Conservation (phyloP, 495 filamentous ascomycete genomes). For the Rostrohypoxylon terebratum region DNA sequence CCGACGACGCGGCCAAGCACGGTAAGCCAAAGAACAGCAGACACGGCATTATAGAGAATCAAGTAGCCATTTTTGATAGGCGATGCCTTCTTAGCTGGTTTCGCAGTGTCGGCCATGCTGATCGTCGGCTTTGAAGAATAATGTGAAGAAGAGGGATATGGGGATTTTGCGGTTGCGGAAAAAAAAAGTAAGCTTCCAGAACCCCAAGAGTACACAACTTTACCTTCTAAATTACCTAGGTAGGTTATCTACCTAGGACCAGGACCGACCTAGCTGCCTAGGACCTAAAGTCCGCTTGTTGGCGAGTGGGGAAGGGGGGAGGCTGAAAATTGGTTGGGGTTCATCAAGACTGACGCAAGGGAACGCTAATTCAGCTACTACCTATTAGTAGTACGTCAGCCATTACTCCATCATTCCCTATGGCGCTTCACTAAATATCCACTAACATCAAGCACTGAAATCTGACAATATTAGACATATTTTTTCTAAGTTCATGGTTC, state of each 20-base stretch:
- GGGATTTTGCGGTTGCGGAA: constrained; percentile 12
- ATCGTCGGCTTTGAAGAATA: constrained; percentile 7
- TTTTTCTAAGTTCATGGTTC: background rate
- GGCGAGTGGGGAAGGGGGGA: constrained; percentile 19
- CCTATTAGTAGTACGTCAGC: background rate
- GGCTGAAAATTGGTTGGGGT: constrained; percentile 20
- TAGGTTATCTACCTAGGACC: constrained; percentile 1
- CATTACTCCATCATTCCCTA: background rate
- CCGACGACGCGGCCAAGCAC: constrained; percentile 70
- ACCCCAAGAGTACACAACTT: constrained; percentile 4
- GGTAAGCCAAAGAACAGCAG: constrained; percentile 77
- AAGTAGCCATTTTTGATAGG: constrained; percentile 72
- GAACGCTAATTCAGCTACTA: background rate
- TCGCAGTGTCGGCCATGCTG: constrained; percentile 43
- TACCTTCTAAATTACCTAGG: background rate
- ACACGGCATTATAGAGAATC: constrained; percentile 83
- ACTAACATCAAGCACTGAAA: background rate
- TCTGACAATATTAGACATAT: background rate
- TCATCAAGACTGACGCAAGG: constrained; percentile 9
- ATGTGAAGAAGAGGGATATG: background rate
- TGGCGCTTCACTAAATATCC: background rate
- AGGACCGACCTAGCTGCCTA: no score
- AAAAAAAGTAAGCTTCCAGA: constrained; percentile 1
- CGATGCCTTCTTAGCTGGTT: constrained; percentile 48
- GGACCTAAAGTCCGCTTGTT: background rate